These are phyloP conservation scores for Fraxinus pennsylvanica DNA, from an alignment of 257 asterid species.

Conservation along the genomic window DNA sequence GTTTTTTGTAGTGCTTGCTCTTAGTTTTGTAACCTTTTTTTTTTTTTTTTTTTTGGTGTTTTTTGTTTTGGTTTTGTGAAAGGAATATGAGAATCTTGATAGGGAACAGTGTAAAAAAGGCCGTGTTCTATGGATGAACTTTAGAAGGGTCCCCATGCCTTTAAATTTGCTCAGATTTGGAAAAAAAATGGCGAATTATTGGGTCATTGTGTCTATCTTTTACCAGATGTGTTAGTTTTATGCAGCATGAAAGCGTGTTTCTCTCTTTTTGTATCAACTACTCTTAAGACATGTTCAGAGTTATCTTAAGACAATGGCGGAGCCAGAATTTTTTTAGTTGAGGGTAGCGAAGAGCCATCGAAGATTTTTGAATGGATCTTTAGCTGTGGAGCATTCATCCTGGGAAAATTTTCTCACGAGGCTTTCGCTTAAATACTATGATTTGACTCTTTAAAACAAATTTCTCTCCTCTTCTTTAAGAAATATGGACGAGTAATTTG, in stretches of 20 bases:
- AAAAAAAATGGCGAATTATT: background rate
- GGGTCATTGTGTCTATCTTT: background rate
- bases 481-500: no score
- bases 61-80: constrained; percentile 24
- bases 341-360: no score
- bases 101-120: constrained; percentile 46
- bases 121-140: constrained; percentile 25
- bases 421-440: no score
- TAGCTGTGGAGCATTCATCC: no score
- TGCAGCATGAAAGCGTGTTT: background rate
- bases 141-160: constrained; percentile 15
- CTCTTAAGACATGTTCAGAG: background rate
- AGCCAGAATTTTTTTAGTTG: no score
- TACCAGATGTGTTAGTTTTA: background rate
- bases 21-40: constrained; percentile 10
- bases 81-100: constrained; percentile 38
- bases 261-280: background rate
- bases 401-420: no score
- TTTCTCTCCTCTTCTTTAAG: no score
- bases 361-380: no score
- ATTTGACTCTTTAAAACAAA: no score
- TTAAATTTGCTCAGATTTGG: background rate
- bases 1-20: constrained; percentile 17
- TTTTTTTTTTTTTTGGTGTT: background rate
- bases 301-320: no score